These are phyloP conservation scores for Dactylis glomerata DNA, from an alignment of 176 grass and related monocot species.

Conservation along the genomic window DNA sequence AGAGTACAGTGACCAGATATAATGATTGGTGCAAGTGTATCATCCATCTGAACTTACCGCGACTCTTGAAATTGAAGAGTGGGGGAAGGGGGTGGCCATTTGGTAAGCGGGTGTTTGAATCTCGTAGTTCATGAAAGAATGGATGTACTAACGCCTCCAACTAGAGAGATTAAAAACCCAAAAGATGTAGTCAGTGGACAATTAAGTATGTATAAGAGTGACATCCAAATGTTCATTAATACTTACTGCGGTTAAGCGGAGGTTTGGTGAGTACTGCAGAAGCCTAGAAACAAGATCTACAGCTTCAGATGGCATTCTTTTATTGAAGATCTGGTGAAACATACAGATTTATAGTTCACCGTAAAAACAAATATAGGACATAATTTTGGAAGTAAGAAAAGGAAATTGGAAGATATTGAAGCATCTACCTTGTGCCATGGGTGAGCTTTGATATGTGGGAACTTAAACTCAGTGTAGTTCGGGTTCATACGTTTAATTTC, in stretches of 20 bases:
- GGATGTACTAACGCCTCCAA: conserved; percentile 80
- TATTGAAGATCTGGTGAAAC: conserved; percentile 68
- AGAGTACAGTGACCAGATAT: conserved; percentile 11
- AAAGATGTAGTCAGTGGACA: neutral
- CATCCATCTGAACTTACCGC: conserved; percentile 42
- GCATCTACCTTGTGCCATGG: conserved; percentile 74
- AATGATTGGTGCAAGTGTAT: neutral
- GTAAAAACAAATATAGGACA: neutral
- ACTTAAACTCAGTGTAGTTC: conserved; percentile 79
- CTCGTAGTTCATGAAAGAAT: conserved; percentile 76
- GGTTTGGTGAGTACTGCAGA: conserved; percentile 87
- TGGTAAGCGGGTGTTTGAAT: conserved; percentile 58
- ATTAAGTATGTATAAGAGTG: neutral
- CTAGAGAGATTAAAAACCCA: conserved; percentile 28
- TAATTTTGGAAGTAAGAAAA: neutral
- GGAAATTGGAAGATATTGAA: neutral
- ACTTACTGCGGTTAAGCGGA: conserved; percentile 82
- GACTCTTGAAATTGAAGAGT: conserved; percentile 89
- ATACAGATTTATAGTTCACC: conserved; percentile 21
- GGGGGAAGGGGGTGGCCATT: conserved; percentile 70
- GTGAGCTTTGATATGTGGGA: conserved; percentile 84
- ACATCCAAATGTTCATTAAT: neutral
- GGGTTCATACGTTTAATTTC: conserved; percentile 96
- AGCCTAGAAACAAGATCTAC: conserved; percentile 92
- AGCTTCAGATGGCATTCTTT: conserved; percentile 92